A percentile compares a stretch with the other conserved stretches of the same genome.
phyloP scores from a whole-genome alignment of 257 asterid species.

The Capsicum pubescens region DNA sequence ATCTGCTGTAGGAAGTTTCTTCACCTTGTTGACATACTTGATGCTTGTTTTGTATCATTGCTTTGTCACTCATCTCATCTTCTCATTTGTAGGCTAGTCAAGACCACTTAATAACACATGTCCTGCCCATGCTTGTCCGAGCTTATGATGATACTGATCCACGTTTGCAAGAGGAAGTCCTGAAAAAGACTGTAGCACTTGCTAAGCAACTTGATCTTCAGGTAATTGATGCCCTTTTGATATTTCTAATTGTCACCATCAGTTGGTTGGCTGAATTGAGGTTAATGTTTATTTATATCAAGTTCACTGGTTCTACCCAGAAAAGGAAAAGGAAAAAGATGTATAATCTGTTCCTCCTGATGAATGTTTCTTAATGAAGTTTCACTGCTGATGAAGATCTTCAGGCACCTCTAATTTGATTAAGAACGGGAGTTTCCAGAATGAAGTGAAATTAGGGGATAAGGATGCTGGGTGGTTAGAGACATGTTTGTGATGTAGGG shows the following conservation, averaged over 20 bases:
- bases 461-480: background rate
- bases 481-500: background rate
- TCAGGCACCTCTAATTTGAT: conserved; percentile 18
- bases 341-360: background rate
- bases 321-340: conserved; percentile 6
- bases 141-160: conserved; percentile 96
- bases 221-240: conserved; percentile 49
- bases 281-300: conserved; percentile 9
- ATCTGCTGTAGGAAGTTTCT: conserved; percentile 17
- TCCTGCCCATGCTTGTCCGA: conserved; percentile 91
- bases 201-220: conserved; percentile 87
- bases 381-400: background rate
- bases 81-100: conserved; percentile 75
- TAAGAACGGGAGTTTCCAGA: background rate
- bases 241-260: conserved; percentile 4
- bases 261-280: background rate
- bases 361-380: conserved; percentile 10
- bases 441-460: conserved; percentile 22
- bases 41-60: conserved; percentile 37
- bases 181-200: conserved; percentile 75
- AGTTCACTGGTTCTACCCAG: background rate
- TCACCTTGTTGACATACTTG: conserved; percentile 10
- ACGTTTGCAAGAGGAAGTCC: conserved; percentile 98
- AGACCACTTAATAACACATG: conserved; percentile 79
- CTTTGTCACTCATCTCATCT: conserved; percentile 32